Evolutionary conservation across 345 rosid species (phyloP).

Genomic region (Hypericum perforatum): DNA sequence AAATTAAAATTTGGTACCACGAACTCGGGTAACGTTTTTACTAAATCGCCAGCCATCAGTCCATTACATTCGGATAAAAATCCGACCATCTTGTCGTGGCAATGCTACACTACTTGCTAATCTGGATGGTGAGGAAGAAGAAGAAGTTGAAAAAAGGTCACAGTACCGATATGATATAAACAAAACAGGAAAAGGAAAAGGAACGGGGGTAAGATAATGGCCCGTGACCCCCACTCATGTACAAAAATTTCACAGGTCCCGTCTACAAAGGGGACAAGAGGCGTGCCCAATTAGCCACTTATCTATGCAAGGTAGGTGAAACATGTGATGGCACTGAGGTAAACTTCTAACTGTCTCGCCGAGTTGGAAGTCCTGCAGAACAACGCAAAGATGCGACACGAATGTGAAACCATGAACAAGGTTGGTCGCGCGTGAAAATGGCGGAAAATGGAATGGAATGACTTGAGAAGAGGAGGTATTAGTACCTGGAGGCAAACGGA

Average conservation of each 20-base stretch:
- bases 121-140: too few relatives aligned
- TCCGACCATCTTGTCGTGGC: too few relatives aligned
- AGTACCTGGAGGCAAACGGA: constrained; percentile 96
- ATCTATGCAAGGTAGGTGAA: constrained; percentile 95
- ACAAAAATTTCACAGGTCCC: constrained; percentile 45
- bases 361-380: constrained; percentile 81
- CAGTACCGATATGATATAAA: too few relatives aligned
- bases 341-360: constrained; percentile 84
- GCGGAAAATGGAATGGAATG: background rate
- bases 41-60: too few relatives aligned
- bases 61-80: too few relatives aligned
- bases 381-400: background rate
- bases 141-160: too few relatives aligned
- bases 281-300: constrained; percentile 83
- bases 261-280: constrained; percentile 95
- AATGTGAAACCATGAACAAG: background rate
- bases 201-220: too few relatives aligned
- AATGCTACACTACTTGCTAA: too few relatives aligned
- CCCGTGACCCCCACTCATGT: too few relatives aligned
- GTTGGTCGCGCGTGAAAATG: background rate
- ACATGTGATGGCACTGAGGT: constrained; percentile 97
- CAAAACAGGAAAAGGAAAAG: too few relatives aligned
- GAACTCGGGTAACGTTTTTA: too few relatives aligned
- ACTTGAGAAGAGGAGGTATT: background rate
- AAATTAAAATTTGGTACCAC: too few relatives aligned